Evolutionary conservation across 2,329 filamentous ascomycete genomes (phyloP), one percentile per base, ranked within the genome.

Genomic region (Neurospora sp.): DNA sequence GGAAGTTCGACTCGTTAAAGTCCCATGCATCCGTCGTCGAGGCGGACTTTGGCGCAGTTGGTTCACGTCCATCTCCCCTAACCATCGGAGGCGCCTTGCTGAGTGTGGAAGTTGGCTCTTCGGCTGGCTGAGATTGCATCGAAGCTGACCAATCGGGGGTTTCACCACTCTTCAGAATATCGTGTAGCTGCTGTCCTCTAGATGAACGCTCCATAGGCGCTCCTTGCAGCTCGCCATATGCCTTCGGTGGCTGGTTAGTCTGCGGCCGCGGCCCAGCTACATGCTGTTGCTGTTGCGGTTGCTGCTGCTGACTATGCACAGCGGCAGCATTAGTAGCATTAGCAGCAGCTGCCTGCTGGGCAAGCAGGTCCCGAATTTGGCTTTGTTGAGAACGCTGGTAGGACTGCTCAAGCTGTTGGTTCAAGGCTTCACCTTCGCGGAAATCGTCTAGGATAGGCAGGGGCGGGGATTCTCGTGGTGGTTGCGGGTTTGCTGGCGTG

Each of bases 1-100:
- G 81, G 68, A 89, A 87, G n/a, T 85, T 83, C 9, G 89, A 85
- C 71, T 97, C 93, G 69, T 95, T 93, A 75, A 99, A 99, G 76
- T 96, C 94, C 96, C 96, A 99, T 9, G 87, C 92, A 76, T 97
- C 94, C 0, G 85, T 78, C 3, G 23, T 33, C 23, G 52, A 36
- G 28, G 52, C 13, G 1, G 52, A 33, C 15, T 62, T 62, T 62
- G 52, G 52, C 13, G 23, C 52, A 10, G 28, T 28, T 28, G 52
- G 23, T 2, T 62, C 52, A 33, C 52, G 52, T 62, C 52, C 52
- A 62, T 62, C 52, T 36, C 52, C 52, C 15, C 52, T 62, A n/a
- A 62, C 52, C 52, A 62, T 62, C 13, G 52, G 52, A 62, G 79
- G 2, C 78, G 78, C 67, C 83, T 81, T 70, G 80, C 28, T 82